Percentiles rank a stretch among this genome's conserved stretches.
Evolutionary conservation across 2,329 filamentous ascomycete genomes (phyloP).

Genomic region (Aspergillus sojae): DNA sequence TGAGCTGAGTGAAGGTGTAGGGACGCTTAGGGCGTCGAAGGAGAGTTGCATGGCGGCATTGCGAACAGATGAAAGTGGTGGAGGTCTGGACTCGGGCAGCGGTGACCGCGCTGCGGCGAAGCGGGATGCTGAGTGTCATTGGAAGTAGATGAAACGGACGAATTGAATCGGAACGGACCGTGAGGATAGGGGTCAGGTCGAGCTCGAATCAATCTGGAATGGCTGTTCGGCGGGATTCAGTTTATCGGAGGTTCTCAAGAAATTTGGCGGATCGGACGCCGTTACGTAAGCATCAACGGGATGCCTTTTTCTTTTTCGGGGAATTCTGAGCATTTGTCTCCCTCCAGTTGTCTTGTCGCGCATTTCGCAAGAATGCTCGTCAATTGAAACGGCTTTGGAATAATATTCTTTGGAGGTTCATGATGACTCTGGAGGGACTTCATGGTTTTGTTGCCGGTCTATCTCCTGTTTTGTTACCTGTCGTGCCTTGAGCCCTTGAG

Average conservation of each 20-base stretch:
- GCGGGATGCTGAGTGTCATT: conserved; percentile 41
- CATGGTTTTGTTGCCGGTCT: conserved; percentile 9
- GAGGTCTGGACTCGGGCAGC: conserved; percentile 24
- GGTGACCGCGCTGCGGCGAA: conserved; percentile 39
- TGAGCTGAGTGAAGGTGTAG: conserved; percentile 95
- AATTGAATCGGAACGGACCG: background rate
- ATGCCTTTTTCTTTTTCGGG: conserved; percentile 5
- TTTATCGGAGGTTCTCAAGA: conserved; percentile 19
- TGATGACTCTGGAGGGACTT: conserved; percentile 22
- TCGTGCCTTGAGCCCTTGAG: conserved; percentile 18
- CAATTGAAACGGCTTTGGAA: background rate
- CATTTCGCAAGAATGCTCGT: background rate
- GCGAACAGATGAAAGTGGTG: conserved; percentile 53
- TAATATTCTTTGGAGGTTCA: conserved; percentile 13
- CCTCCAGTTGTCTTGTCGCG: background rate
- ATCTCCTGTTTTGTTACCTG: conserved; percentile 9
- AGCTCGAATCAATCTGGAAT: conserved; percentile 14
- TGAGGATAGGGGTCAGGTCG: conserved; percentile 2
- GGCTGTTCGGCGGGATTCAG: conserved; percentile 20
- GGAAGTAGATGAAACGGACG: background rate
- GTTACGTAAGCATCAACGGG: conserved; percentile 36
- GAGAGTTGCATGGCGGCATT: conserved; percentile 80
- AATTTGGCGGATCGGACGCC: conserved; percentile 29
- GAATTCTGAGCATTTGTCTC: background rate
- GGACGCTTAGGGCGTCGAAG: conserved; percentile 86